phyloP scores from a whole-genome alignment of 495 filamentous ascomycete species.

The Trichoderma reesei region DNA sequence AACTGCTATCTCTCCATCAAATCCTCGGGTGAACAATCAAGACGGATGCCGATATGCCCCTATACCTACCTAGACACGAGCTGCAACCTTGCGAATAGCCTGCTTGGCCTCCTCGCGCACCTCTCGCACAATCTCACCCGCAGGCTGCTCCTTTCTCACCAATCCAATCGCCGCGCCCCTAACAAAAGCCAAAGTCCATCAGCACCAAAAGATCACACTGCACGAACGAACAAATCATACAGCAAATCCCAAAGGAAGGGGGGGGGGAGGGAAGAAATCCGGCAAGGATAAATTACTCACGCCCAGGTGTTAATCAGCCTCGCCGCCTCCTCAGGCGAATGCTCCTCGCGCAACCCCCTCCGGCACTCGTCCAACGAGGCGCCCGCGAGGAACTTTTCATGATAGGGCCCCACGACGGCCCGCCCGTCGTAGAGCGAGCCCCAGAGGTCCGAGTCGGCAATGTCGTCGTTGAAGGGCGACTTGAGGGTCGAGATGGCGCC shows the following conservation, averaged over 20 bases:
- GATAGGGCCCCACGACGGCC: constrained; percentile 51
- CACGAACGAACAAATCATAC: too few species aligned
- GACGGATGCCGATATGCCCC: background rate
- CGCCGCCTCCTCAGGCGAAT: constrained; percentile 22
- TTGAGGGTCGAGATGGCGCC: constrained; percentile 56
- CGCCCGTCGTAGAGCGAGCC: constrained; percentile 55
- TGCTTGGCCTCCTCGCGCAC: constrained; percentile 6
- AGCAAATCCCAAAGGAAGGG: background rate
- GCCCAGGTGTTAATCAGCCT: constrained; percentile 43
- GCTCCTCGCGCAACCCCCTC: constrained; percentile 46
- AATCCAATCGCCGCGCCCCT: background rate
- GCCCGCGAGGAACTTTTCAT: constrained; percentile 45
- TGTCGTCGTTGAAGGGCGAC: constrained; percentile 57
- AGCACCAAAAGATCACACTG: background rate
- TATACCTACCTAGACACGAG: background rate
- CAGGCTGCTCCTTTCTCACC: constrained; percentile 6
- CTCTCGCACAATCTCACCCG: constrained; percentile 10
- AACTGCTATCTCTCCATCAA: too few species aligned
- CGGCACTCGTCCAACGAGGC: constrained; percentile 45
- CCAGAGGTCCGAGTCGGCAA: constrained; percentile 58
- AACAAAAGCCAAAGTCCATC: background rate
- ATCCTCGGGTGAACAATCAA: background rate
- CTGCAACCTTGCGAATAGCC: constrained; percentile 5
- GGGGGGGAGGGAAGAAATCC: constrained; percentile 12
- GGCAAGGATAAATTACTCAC: constrained; percentile 20